These are phyloP conservation scores for Hemerocallis citrina DNA, from an alignment of 106 monocot species.

Conservation along the genomic window DNA sequence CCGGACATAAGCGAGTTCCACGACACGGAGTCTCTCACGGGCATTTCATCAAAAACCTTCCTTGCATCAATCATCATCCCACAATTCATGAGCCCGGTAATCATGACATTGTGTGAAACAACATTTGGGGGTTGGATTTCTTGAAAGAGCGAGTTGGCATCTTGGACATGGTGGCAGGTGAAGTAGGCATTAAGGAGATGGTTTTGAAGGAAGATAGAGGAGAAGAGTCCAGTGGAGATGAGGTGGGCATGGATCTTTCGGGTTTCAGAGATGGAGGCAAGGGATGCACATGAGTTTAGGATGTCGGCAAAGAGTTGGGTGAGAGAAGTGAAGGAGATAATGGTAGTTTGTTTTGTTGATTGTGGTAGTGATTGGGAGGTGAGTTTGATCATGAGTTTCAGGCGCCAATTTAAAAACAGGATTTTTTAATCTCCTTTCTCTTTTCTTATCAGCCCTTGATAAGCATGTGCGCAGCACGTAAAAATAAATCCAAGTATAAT, in stretches of 20 bases:
- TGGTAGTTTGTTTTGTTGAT: too few species aligned
- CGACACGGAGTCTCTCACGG: conserved; percentile 42
- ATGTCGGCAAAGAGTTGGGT: not conserved
- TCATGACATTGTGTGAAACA: conserved; percentile 58
- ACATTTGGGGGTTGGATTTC: conserved; percentile 37
- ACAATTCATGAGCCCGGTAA: conserved; percentile 39
- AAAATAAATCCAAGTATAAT: too few species aligned
- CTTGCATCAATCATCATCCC: conserved; percentile 37
- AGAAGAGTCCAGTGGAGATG: conserved; percentile 29
- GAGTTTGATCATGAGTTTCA: too few species aligned
- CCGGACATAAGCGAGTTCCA: conserved; percentile 47
- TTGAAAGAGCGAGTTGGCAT: conserved; percentile 37
- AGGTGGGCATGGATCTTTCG: conserved; percentile 23
- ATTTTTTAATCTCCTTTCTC: too few species aligned
- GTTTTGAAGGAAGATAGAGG: conserved; percentile 70
- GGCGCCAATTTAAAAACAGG: too few species aligned
- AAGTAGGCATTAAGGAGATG: conserved; percentile 53
- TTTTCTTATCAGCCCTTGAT: too few species aligned
- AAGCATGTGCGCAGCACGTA: too few species aligned
- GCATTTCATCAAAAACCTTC: conserved; percentile 70
- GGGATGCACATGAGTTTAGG: not conserved
- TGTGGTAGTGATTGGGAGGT: too few species aligned
- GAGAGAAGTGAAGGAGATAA: not conserved
- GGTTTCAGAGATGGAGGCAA: not conserved
- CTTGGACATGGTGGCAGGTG: conserved; percentile 23